These are phyloP conservation scores for Plicaturopsis crispa DNA, from an alignment of 768 basidiomycete genomes.

Conservation along the genomic window DNA sequence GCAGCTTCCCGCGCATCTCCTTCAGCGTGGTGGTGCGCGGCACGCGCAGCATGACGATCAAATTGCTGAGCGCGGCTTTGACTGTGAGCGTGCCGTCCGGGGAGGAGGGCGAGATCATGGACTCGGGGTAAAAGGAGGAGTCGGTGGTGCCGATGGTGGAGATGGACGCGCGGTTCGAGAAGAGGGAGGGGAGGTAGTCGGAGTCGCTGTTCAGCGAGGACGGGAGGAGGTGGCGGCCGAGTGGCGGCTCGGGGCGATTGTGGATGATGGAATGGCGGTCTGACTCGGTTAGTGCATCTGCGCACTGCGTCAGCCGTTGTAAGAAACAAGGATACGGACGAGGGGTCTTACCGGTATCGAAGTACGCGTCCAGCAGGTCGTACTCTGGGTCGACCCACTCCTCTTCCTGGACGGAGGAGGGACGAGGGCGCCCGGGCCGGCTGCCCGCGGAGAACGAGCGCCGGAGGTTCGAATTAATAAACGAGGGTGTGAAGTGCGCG, in stretches of 20 bases:
- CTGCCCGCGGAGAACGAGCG: conserved; percentile 11
- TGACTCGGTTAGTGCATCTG: too few species aligned
- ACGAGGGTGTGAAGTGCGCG: too few species aligned
- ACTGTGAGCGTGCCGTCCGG: conserved; percentile 33
- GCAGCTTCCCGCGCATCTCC: conserved; percentile 50
- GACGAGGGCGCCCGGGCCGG: conserved; percentile 10
- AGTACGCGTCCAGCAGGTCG: conserved; percentile 33
- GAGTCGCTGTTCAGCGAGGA: conserved; percentile 19
- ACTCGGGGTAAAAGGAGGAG: conserved; percentile 29
- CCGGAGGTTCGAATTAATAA: too few species aligned
- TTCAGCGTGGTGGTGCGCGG: conserved; percentile 36
- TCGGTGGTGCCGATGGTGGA: conserved; percentile 17
- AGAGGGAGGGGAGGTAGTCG: conserved; percentile 20
- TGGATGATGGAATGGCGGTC: too few species aligned
- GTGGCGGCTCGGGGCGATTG: conserved; percentile 2
- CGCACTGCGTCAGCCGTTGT: too few species aligned
- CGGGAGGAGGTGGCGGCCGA: conserved; percentile 13
- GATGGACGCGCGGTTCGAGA: conserved; percentile 19
- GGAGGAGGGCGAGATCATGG: conserved; percentile 19
- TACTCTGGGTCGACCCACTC: conserved; percentile 15
- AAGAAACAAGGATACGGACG: too few species aligned
- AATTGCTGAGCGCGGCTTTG: conserved; percentile 58
- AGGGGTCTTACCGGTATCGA: too few species aligned
- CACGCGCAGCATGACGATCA: conserved; percentile 56
- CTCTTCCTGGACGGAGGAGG: conserved; percentile 9